Evolutionary conservation across 2,329 filamentous ascomycete genomes (phyloP), one percentile per base, ranked within the genome.

Genomic region (Hymenoscyphus albidus): DNA sequence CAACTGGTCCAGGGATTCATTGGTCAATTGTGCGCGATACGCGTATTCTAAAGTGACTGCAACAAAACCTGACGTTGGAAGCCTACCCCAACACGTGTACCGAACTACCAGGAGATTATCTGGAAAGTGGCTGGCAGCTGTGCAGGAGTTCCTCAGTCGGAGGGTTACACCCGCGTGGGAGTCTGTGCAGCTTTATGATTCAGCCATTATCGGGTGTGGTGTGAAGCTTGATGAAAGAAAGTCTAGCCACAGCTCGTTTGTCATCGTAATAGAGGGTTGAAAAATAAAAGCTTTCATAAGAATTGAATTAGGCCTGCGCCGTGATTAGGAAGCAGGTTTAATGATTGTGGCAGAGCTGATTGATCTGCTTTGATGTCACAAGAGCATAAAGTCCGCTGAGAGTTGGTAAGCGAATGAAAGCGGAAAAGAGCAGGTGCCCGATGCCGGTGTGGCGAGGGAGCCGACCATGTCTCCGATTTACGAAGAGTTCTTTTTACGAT

Each of bases 21-120:
- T 54, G 48, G 48, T 13, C 48, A 54, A 54, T 54, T 54, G 48
- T 54, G 48, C 48, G 48, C 48, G 48, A 27, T 27, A 54, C 48
- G 48, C 48, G 48, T 22, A 54, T 54, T 5, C 4, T 22, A 12
- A n/a, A 22, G 35, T 22, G 44, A 22, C 16, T 6, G 22, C 22
- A 22, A 27, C 48, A 22, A 54, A 54, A 22, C 18, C 48, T 54
- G 44, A 18, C n/a, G 18, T 18, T 51, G 1, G n/a, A 51, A 18
- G 42, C n/a, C 42, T 48, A 18, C 5, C 9, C 9, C 35, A 35
- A 35, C 35, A 35, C 35, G 35, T 35, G 35, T 35, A 35, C 5
- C 35, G 6, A 35, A 35, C 35, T 35, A 4, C 35, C 35, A 35
- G 35, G 35, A 35, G 35, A 35, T 35, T 35, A 35, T 35, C 9